Base-by-base conservation (phyloP, 441 rosid genomes). In the Aquilaria agallochum region DNA sequence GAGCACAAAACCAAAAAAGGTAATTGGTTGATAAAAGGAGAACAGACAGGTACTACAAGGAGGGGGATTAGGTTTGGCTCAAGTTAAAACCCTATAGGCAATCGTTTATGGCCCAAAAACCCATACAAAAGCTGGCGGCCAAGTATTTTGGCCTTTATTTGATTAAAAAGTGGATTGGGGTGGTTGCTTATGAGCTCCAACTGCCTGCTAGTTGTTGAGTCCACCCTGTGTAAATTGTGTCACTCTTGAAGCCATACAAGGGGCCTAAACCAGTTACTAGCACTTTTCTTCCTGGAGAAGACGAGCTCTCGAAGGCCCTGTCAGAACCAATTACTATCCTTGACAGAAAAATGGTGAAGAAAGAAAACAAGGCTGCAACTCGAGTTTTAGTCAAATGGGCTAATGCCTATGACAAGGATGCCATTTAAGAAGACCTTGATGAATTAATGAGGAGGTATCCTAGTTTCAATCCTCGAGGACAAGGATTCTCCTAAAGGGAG, bases 391-490 rank as follows among this genome's bases (percentile, higher is more conserved):
- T 50, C 3, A 49, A 49, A 9, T 60, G 64, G 32, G 20, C 4
- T 0, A 53, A 44, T 0, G 13, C 45, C 3, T 3, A 9, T 13
- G 5, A 4, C 0, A 34, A 60, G 5, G 48, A 60, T 60, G 56
- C 56, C 0, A 60, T 49, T 1, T 60, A 45, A 48, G 56, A 60
- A 14, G 34, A 20, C 27, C 27, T 20, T 20, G 27, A 20, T 20
- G 27, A 20, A 20, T 20, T 20, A 20, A 20, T 20, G 30, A 31
- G 7, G 9, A 6, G 13, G 11, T 61, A 33, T 61, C 65, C 7
- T 12, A 31, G 36, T 15, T 51, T 33, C 44, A 10, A 46, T 9
- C 56, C 65, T 61, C 40, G 65, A 3, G 32, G 65, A 50, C 65
- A 20, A 1, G 27, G 27, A 20, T 20, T 20, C 27, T 20, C 27